Conservation (phyloP, 257 asterid species). For the Salvia miltiorrhiza region DNA sequence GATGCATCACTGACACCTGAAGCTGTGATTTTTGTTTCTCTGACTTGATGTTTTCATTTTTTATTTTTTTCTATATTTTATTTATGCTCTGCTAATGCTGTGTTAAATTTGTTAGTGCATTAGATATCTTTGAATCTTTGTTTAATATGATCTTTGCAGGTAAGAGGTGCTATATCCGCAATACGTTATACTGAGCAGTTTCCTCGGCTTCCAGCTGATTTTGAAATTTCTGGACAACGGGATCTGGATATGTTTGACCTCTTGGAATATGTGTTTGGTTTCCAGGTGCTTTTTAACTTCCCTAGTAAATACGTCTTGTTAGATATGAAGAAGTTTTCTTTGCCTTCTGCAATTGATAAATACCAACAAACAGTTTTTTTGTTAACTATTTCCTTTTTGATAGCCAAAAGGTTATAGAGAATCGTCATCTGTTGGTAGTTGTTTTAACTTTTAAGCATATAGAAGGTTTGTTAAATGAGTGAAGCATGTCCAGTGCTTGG, state of each 20-base stretch:
- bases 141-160: constrained; percentile 43
- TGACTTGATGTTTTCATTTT: background rate
- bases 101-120: background rate
- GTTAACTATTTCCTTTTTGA: background rate
- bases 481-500: constrained; percentile 1
- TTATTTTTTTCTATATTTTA: background rate
- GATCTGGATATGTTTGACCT: constrained; percentile 92
- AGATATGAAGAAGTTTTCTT: constrained; percentile 6
- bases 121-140: constrained; percentile 4
- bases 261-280: constrained; percentile 85
- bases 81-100: constrained; percentile 7
- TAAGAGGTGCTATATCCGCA: constrained; percentile 83
- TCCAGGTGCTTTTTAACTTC: constrained; percentile 59
- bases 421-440: constrained; percentile 7
- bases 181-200: constrained; percentile 71
- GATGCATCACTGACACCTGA: background rate
- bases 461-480: constrained; percentile 11
- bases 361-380: background rate
- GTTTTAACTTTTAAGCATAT: constrained; percentile 9
- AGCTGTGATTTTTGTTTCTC: constrained; percentile 3
- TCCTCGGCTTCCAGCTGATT: constrained; percentile 74
- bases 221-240: constrained; percentile 66
- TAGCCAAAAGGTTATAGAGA: background rate
- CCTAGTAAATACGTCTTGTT: background rate
- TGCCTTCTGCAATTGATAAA: constrained; percentile 1